Evolutionary conservation across 1,139 yeast species (phyloP), one percentile per base, ranked within the genome.

Genomic region (Oligophagozyma castellii): DNA sequence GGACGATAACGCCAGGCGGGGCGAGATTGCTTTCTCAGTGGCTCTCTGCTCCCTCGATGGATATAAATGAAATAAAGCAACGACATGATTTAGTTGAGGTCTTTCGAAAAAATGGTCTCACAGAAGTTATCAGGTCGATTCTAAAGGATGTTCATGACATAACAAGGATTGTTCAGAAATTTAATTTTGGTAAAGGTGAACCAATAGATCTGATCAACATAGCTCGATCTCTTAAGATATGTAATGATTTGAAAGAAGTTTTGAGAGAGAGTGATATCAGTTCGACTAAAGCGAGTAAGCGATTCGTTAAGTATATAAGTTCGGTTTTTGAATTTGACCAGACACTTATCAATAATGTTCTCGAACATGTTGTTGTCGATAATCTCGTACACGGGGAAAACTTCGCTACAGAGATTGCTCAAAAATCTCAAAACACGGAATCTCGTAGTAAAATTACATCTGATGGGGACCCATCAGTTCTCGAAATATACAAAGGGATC

Each of bases 1-100:
- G 77, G 32, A 89, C 96, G 0, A 68, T 68, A 2, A 83, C 98
- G 0, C 65, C 75, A 1, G 72, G 93, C 0, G 98, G 98, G 0
- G 59, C 93, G 0, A 59, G 98, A 27, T 47, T 79, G 14, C 56
- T 89, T 12, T 67, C 75, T 3, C 74, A 75, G 31, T 84, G 96
- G 95, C 55, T 89, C 3, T 65, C 80, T 13, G 73, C 86, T 0
- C 99, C 99, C 0, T 64, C 80, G 0, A 61, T 78, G 4, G 68
- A 76, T 40, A 42, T 68, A 0, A 43, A 47, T 0, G 77, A 69
- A 36, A 71, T 89, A 14, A 51, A 53, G 14, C 44, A 51, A 12
- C 62, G 99, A 19, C 93, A 81, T 36, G 58, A 60, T 6, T 59
- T 73, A 26, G 92, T 86, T 0, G 51, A 58, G 7, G 49, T 66